Base-by-base conservation (phyloP, 2,329 filamentous ascomycete species). In the Pyrenophora teres region DNA sequence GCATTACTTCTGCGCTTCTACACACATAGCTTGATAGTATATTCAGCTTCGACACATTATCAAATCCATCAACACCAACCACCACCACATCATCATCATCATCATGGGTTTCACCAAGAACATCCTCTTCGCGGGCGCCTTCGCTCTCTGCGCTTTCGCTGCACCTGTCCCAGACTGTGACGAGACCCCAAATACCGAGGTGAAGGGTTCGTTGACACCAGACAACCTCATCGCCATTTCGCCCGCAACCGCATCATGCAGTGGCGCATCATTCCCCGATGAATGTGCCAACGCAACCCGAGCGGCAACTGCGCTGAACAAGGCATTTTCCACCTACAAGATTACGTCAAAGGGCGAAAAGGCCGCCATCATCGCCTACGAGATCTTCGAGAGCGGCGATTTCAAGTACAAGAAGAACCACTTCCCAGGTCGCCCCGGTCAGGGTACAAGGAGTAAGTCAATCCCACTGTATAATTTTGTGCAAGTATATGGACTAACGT, bases 361-460 rank as follows among this genome's bases (percentile, higher is more conserved):
- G 67, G 89, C 89, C 6, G 89, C 86, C 18, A 72, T 92, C 13
- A 67, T 94, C 37, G 79, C 86, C 10, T 78, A 91, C 65, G 87
- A 90, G 76, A 83, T 87, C 9, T 86, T 86, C 67, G 91, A 95
- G 76, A 85, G 83, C 1, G 84, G 50, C 18, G 80, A 86, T 56
- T 89, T 92, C 75, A 80, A 82, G 64, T 92, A 83, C 80, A 89
- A 87, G 73, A 81, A 79, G 71, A 90, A 92, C 74, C 77, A 85
- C 62, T 81, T 13, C 36, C 77, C 57, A 1, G 81, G 80, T n/a
- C 67, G 75, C 0, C 80, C 86, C 0, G 89, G 89, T 7, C 87
- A 92, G 70, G 89, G 89, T 19, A 92, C 89, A 0, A 21, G 50
- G 1, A 52, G 50, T 52, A 52, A 48, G 45, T 36, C 16, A 21